Conservation (phyloP, 2,329 filamentous ascomycete species). For the Sclerotinia nivalis region DNA sequence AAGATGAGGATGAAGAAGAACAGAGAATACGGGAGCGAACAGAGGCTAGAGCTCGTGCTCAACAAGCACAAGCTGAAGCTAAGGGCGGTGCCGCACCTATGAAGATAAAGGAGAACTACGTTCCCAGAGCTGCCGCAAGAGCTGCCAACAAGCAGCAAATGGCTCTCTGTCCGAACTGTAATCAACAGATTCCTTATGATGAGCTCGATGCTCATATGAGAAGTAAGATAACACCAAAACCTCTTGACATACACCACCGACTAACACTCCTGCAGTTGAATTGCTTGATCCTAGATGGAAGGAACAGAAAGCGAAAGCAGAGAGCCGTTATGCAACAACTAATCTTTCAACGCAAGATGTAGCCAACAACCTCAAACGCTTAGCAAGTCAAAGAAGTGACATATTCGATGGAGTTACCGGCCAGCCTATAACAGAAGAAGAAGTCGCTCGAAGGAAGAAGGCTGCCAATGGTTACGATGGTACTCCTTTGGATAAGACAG, state of each 20-base stretch:
- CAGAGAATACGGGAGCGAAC: constrained; percentile 63
- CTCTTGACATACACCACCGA: neutral
- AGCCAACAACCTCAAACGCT: constrained; percentile 91
- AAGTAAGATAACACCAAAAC: constrained; percentile 53
- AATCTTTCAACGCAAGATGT: constrained; percentile 86
- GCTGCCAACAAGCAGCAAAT: constrained; percentile 65
- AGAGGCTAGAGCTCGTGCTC: constrained; percentile 62
- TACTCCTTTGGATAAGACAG: constrained; percentile 58
- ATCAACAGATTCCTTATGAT: constrained; percentile 80
- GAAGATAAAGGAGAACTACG: constrained; percentile 92
- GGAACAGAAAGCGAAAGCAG: constrained; percentile 87
- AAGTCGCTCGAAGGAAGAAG: constrained; percentile 75
- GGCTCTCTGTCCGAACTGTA: constrained; percentile 88
- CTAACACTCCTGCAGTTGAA: constrained; percentile 58
- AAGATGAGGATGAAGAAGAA: constrained; percentile 62
- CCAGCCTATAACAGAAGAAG: constrained; percentile 66
- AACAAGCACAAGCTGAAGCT: constrained; percentile 77
- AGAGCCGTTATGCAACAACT: constrained; percentile 79
- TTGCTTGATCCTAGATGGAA: constrained; percentile 93
- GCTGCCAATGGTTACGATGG: constrained; percentile 69
- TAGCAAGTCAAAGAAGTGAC: constrained; percentile 84
- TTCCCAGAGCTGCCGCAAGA: constrained; percentile 77
- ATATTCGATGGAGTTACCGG: constrained; percentile 78
- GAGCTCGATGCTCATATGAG: constrained; percentile 92
- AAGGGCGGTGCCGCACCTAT: constrained; percentile 68